These are phyloP conservation scores for Aspergillus sp. DNA, from an alignment of 2,329 filamentous ascomycete genomes.

Conservation along the genomic window DNA sequence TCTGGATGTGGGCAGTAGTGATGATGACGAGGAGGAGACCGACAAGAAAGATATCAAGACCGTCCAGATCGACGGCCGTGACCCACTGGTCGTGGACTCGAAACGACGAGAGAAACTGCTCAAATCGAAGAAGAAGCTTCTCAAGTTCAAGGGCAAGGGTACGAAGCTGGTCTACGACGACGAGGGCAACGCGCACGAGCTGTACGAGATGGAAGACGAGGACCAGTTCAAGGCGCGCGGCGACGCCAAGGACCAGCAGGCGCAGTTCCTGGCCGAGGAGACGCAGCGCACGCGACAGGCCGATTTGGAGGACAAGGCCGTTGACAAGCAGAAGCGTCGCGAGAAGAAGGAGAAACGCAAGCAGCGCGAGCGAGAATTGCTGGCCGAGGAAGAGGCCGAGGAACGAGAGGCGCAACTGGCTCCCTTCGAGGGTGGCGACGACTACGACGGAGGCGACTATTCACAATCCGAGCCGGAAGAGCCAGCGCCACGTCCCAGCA, in stretches of 20 bases:
- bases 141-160: slow-evolving; percentile 84
- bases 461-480: slow-evolving; percentile 25
- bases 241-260: slow-evolving; percentile 71
- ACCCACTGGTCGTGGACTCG: slow-evolving; percentile 82
- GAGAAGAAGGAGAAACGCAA: slow-evolving; percentile 50
- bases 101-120: slow-evolving; percentile 95
- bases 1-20: slow-evolving; percentile 30
- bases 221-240: slow-evolving; percentile 75
- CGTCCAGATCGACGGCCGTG: slow-evolving; percentile 58
- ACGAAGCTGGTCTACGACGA: slow-evolving; percentile 89
- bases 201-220: slow-evolving; percentile 88
- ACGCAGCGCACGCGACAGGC: slow-evolving; percentile 67
- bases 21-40: slow-evolving; percentile 40
- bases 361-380: slow-evolving; percentile 38
- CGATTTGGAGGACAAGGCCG: slow-evolving; percentile 79
- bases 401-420: slow-evolving; percentile 33
- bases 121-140: slow-evolving; percentile 88
- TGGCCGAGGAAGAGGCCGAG: slow-evolving; percentile 30
- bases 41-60: slow-evolving; percentile 43
- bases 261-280: slow-evolving; percentile 76
- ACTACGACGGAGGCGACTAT: slow-evolving; percentile 16
- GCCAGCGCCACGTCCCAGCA: slow-evolving; percentile 32
- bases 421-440: slow-evolving; percentile 28
- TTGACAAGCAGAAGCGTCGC: slow-evolving; percentile 70
- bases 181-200: slow-evolving; percentile 77